Evolutionary conservation across 2,329 filamentous ascomycete genomes (phyloP), one percentile per base, ranked within the genome.

Genomic region (Karstenula rhodostoma): DNA sequence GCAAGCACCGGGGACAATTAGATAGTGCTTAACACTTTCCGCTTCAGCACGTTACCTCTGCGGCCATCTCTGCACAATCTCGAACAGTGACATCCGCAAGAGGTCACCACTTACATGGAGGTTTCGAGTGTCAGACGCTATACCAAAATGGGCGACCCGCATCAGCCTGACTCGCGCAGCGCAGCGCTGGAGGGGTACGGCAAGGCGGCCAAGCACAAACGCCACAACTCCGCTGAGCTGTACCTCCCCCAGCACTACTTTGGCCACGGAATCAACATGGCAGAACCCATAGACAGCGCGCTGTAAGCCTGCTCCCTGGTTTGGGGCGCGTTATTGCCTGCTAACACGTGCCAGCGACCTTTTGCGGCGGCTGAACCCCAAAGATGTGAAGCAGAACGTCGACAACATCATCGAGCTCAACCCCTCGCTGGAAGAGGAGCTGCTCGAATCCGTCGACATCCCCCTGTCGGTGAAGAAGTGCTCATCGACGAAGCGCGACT

Each of bases 391-490:
- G 74, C 81, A 87, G 63, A 96, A 99, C 83, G 91, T 99, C 73
- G 90, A 91, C 80, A 86, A 89, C 73, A 93, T 99, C 77, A 95
- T 97, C 80, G 84, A 86, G 58, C 90, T 99, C 65, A 91, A 93
- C 47, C 95, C 95, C 17, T 90, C 94, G 70, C 89, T 99, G 61
- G 95, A 94, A 74, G 95, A 99, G 85, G 95, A 99, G 78, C 92
- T 99, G 46, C 92, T 99, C 67, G 95, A 94, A 67, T 97, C 94
- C 25, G 95, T 99, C 71, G 95, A 99, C 81, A 94, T 98, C 79
- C 95, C 95, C 25, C 89, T 99, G 59, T 89, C 91, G 61, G 87
- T 96, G 65, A 89, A 90, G 71, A 90, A 92, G 67, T 98, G 95
- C 85, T 88, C 88, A 70, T 91, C 94, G 80, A 91, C 92, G 33